Percentiles rank a stretch among this genome's conserved stretches.
Conservation (phyloP, 495 filamentous ascomycete genomes). For the Diplogelasinospora grovesii region DNA sequence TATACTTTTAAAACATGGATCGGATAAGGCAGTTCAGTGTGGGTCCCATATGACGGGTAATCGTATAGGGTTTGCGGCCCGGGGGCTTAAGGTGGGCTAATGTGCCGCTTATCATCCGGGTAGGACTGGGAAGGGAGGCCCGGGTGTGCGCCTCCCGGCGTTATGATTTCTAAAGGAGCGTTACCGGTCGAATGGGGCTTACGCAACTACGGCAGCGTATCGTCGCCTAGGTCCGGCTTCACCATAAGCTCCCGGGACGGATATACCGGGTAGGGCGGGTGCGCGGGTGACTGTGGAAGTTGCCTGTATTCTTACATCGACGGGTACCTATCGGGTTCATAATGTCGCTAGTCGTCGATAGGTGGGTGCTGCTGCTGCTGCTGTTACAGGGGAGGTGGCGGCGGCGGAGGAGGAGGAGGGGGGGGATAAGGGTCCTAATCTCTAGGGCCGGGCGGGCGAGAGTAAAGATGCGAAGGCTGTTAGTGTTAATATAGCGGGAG, state of each 20-base stretch:
- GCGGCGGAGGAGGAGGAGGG: constrained; percentile 9
- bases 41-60: constrained; percentile 25
- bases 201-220: constrained; percentile 38
- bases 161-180: constrained; percentile 29
- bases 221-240: constrained; percentile 43
- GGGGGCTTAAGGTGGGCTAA: constrained; percentile 41
- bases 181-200: constrained; percentile 38
- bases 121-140: constrained; percentile 26
- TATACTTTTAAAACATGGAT: constrained; percentile 27
- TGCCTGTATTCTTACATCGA: constrained; percentile 45
- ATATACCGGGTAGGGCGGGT: constrained; percentile 34
- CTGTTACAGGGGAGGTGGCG: constrained; percentile 2
- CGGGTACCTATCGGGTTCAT: constrained; percentile 40
- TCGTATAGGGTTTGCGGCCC: constrained; percentile 40
- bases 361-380: too few relatives aligned
- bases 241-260: constrained; percentile 38
- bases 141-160: constrained; percentile 29
- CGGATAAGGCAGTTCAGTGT: constrained; percentile 26
- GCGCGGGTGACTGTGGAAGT: constrained; percentile 41
- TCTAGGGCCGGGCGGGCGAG: constrained; percentile 32
- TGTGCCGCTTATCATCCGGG: constrained; percentile 37
- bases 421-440: constrained; percentile 22
- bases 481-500: constrained; percentile 36
- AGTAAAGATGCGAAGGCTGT: constrained; percentile 26
- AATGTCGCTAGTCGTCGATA: constrained; percentile 42